Base-by-base conservation (phyloP, 1,139 yeast genomes). In the Trichomonascaceae sp. region DNA sequence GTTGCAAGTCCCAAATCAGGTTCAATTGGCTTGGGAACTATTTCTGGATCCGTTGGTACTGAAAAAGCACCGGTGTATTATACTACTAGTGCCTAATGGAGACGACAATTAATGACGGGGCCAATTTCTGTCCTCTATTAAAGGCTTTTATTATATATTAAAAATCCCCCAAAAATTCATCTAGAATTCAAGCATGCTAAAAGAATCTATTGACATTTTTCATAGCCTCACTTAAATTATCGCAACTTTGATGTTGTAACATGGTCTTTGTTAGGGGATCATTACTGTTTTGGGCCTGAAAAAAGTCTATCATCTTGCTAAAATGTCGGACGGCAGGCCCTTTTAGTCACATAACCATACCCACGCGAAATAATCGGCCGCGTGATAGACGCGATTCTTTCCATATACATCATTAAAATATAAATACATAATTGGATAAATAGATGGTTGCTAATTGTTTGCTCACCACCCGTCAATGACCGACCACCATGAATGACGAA, bases 41-140 rank as follows among this genome's bases (percentile, higher is more conserved):
- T 82, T 36, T 61, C 74, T 2, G 90, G 89, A 1, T 60, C 73
- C 0, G 78, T 84, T 12, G 95, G 93, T 9, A 65, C 69, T 0
- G 63, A 77, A 8, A 52, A 51, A 38, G 53, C 57, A 15, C 50
- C 56, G 12, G 51, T 41, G 22, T 47, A 51, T 39, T 41, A 48
- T 39, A 61, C 64, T 8, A 43, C 41, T 13, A 17, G n/a, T n/a
- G 41, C 15, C 2, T 9, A 4, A 36, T 2, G 17, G 17, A 17
- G 17, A 17, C 18, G 41, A 36, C n/a, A 36, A 36, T 17, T 5
- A 36, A 36, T 27, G n/a, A n/a, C n/a, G n/a, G n/a, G n/a, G n/a
- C n/a, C n/a, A n/a, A n/a, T n/a, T n/a, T n/a, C n/a, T n/a, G 32
- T 12, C 32, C 24, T 4, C 6, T 22, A 6, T 6, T 22, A 3